These are phyloP conservation scores for Phytophthora vignae DNA, from an alignment of 352 stramenopile genomes.

Conservation along the genomic window DNA sequence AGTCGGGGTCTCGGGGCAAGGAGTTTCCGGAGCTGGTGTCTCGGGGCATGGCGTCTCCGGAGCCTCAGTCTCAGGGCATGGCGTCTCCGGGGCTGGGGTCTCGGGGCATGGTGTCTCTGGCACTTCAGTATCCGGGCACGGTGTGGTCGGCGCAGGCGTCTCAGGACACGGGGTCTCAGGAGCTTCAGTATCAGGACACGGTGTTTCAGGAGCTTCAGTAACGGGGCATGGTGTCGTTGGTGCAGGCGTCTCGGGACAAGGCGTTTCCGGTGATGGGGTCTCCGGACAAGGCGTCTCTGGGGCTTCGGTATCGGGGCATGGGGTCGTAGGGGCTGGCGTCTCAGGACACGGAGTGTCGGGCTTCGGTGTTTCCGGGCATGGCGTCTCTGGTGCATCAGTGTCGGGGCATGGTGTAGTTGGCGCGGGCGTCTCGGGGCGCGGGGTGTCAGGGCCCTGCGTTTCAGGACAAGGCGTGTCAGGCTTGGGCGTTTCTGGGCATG, in stretches of 20 bases:
- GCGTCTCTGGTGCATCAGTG: neutral
- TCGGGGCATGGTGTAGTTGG: too few species aligned
- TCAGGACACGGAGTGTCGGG: conserved; percentile 13
- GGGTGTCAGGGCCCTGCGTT: too few species aligned
- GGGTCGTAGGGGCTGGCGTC: conserved; percentile 1
- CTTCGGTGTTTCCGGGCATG: neutral
- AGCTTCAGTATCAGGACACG: neutral
- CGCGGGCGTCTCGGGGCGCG: neutral
- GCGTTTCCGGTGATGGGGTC: conserved; percentile 6
- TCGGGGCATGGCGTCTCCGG: too few species aligned
- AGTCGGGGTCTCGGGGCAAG: conserved; percentile 1
- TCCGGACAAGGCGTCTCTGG: too few species aligned
- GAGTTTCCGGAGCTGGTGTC: neutral
- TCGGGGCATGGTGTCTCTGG: conserved; percentile 2
- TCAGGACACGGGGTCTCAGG: conserved; percentile 4
- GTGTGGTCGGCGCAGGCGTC: neutral
- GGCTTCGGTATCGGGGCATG: conserved; percentile 3
- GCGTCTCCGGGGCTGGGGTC: neutral
- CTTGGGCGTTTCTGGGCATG: conserved; percentile 1
- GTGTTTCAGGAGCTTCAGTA: neutral
- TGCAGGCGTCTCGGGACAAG: conserved; percentile 2
- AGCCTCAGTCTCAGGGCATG: neutral
- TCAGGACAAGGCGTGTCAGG: neutral
- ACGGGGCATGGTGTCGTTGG: conserved; percentile 9
- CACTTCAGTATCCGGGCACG: neutral